Conservation (phyloP, 495 filamentous ascomycete species). For the Parachaetomium inaequale region DNA sequence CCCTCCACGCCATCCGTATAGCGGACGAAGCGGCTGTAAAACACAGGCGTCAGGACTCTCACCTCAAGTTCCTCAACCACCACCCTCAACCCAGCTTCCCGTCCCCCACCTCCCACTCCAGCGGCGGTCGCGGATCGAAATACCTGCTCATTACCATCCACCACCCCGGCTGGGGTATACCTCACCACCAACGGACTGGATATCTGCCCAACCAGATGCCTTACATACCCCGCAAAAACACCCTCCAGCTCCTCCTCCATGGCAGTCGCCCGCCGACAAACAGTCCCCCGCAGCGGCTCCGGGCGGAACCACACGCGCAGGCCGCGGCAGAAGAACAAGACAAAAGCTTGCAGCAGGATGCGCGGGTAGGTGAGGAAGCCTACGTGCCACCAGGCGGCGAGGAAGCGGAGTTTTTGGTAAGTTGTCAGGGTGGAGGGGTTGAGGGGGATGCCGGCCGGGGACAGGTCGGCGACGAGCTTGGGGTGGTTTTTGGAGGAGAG, state of each 20-base stretch:
- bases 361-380: constrained; percentile 60
- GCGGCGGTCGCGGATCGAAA: constrained; percentile 26
- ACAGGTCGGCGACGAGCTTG: constrained; percentile 54
- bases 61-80: constrained; percentile 40
- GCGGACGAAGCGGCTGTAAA: constrained; percentile 57
- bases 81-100: background rate
- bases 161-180: constrained; percentile 47
- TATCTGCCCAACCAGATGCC: constrained; percentile 42
- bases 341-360: constrained; percentile 54
- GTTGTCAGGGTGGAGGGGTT: constrained; percentile 46
- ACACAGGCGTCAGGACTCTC: constrained; percentile 54
- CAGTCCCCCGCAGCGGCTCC: constrained; percentile 50
- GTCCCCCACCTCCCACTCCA: background rate
- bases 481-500: constrained; percentile 51
- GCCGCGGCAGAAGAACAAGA: constrained; percentile 50
- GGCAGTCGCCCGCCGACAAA: constrained; percentile 45
- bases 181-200: constrained; percentile 40
- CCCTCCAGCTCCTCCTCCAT: constrained; percentile 48
- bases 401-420: constrained; percentile 44
- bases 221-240: constrained; percentile 52
- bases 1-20: constrained; percentile 48
- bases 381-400: constrained; percentile 59
- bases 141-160: constrained; percentile 32
- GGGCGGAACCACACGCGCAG: constrained; percentile 58
- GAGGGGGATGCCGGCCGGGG: constrained; percentile 44